Base-by-base conservation (phyloP, 202 grass and related monocot genomes). In the Miscanthus sacchariflorus region DNA sequence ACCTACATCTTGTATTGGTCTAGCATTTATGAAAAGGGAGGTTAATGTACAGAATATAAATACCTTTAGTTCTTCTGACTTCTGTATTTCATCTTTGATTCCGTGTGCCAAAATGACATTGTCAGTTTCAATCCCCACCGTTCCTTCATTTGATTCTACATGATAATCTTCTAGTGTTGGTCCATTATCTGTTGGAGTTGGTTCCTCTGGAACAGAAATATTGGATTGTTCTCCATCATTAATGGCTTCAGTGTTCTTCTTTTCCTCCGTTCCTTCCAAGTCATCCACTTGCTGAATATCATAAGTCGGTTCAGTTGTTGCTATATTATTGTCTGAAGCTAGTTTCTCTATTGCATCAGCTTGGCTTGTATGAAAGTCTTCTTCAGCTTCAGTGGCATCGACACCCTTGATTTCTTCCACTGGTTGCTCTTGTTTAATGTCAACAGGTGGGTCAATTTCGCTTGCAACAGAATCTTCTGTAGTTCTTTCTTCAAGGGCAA, bases 141-240 rank as follows among this genome's bases (percentile, higher is more conserved):
- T 90, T 68, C 72, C 56, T 68, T 87, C 33, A 13, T 83, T 77
- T 52, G 58, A 78, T 4, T 83, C 80, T 24, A 78, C 33, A 74
- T 68, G 35, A 46, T 58, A 12, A 3, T 73, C 30, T 74, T 83
- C 61, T 56, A 21, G 19, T 50, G 46, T 14, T 12, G 8, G 39
- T 87, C 21, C 85, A 80, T 84, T 70, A 72, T 85, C 65, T 77
- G 50, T 72, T 85, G 72, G 42, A 77, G 86, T 72, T 88, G 35
- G 65, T 19, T 78, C 52, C 82, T 72, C 78, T 19, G 11, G 72
- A 68, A 44, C 64, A 76, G 67, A 36, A 90, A 74, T 66, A 1
- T 70, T 77, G 38, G 63, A 52, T 76, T 76, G 72, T 48, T 24
- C 77, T 82, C 76, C 86, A 45, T 65, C 77, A 45, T 70, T 11